Conservation (phyloP, 192 early-diverging fungal genomes). For the Coemansia sp. region DNA sequence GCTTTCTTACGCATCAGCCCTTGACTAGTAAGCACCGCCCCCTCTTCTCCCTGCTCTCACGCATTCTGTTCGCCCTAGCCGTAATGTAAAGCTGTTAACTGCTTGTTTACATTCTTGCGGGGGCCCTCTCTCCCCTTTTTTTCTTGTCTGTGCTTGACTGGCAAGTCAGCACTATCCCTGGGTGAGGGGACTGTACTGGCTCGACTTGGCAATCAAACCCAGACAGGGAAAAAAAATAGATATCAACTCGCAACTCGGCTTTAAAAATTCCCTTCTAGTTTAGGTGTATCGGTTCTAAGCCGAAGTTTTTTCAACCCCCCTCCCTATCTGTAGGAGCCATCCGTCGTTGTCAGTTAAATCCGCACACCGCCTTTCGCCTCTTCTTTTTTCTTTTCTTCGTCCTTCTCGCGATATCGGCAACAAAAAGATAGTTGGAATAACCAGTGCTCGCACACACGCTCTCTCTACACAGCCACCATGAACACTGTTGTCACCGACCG, state of each 20-base stretch:
- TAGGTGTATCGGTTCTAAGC: conserved; percentile 3
- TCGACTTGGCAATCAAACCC: conserved; percentile 6
- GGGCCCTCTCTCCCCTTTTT: background rate
- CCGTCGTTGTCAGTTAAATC: background rate
- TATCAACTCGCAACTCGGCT: conserved; percentile 9
- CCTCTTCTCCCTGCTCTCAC: conserved; percentile 9
- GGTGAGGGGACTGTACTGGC: background rate
- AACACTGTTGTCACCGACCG: conserved; percentile 33
- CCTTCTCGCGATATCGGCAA: background rate
- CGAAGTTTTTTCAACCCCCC: background rate
- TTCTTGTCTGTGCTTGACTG: background rate
- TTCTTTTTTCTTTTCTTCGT: conserved; percentile 11
- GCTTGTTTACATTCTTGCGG: conserved; percentile 23
- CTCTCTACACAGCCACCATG: conserved; percentile 17
- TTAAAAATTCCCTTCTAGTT: background rate
- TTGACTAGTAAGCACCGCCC: background rate
- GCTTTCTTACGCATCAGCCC: background rate
- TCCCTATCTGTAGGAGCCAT: conserved; percentile 1
- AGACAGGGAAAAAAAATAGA: background rate
- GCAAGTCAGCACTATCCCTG: background rate
- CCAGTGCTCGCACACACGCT: background rate
- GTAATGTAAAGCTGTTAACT: conserved; percentile 33
- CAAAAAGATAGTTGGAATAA: conserved; percentile 6
- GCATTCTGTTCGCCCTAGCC: conserved; percentile 14
- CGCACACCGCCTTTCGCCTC: background rate